These are phyloP conservation scores for Chimonanthus praecox DNA, from an alignment of 164 flowering plant genomes.

Conservation along the genomic window DNA sequence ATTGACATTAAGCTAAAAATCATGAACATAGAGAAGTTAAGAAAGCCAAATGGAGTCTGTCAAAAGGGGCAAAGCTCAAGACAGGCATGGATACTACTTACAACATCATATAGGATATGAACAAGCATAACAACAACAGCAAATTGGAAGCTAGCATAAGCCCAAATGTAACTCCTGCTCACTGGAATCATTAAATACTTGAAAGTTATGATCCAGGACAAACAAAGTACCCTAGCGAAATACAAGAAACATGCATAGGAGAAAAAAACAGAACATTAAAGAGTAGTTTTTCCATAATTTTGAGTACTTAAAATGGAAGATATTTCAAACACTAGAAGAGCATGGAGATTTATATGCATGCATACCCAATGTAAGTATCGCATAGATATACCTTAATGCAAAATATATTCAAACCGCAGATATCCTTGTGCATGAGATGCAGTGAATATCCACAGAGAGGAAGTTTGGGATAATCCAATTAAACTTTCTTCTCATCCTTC, in stretches of 20 bases:
- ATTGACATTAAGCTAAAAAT: constrained; percentile 60
- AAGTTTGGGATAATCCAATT: too few species aligned
- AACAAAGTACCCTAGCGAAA: background rate
- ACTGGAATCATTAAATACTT: constrained; percentile 38
- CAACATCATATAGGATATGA: constrained; percentile 69
- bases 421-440: too few species aligned
- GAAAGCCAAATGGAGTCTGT: background rate
- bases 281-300: background rate
- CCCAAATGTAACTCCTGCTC: constrained; percentile 78
- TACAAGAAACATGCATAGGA: background rate
- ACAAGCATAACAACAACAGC: constrained; percentile 75
- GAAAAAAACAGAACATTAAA: background rate
- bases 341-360: too few species aligned
- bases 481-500: too few species aligned
- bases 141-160: constrained; percentile 83
- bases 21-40: constrained; percentile 1
- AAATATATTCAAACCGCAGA: too few species aligned
- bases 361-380: too few species aligned
- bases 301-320: too few species aligned
- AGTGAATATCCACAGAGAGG: too few species aligned
- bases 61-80: background rate
- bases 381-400: too few species aligned
- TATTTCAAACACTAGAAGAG: too few species aligned
- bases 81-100: constrained; percentile 28
- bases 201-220: constrained; percentile 1